These are phyloP conservation scores for Corchorus capsularis DNA, from an alignment of 345 rosid species.

Conservation along the genomic window DNA sequence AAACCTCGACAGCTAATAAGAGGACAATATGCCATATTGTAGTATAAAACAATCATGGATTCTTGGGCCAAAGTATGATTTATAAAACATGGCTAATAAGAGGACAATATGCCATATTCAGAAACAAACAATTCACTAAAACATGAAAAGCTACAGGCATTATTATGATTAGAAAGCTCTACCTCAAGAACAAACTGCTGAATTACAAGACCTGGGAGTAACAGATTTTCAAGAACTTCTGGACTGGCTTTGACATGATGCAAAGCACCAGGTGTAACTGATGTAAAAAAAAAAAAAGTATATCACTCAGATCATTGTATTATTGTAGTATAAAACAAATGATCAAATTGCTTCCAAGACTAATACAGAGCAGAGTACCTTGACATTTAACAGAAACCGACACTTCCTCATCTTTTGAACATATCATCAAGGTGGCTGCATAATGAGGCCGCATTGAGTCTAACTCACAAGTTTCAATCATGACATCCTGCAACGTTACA, in stretches of 20 bases:
- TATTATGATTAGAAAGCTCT: background rate
- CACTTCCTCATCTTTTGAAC: conserved; percentile 25
- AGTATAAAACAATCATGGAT: no score
- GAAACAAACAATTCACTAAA: background rate
- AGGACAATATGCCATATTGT: background rate
- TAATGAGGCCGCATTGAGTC: conserved; percentile 51
- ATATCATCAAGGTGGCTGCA: conserved; percentile 47
- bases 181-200: conserved; percentile 4
- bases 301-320: no score
- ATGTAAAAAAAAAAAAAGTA: background rate
- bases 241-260: background rate
- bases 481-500: conserved; percentile 37
- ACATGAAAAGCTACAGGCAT: background rate
- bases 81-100: no score
- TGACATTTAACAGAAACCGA: conserved; percentile 46
- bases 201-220: background rate
- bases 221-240: background rate
- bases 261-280: background rate
- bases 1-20: no score
- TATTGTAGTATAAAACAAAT: no score
- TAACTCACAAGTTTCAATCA: conserved; percentile 39
- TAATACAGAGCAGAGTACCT: conserved; percentile 39
- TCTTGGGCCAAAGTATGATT: no score
- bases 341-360: no score
- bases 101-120: background rate